Conservation (phyloP, 805 yeast genomes). For the Geotrichum ghanense region DNA sequence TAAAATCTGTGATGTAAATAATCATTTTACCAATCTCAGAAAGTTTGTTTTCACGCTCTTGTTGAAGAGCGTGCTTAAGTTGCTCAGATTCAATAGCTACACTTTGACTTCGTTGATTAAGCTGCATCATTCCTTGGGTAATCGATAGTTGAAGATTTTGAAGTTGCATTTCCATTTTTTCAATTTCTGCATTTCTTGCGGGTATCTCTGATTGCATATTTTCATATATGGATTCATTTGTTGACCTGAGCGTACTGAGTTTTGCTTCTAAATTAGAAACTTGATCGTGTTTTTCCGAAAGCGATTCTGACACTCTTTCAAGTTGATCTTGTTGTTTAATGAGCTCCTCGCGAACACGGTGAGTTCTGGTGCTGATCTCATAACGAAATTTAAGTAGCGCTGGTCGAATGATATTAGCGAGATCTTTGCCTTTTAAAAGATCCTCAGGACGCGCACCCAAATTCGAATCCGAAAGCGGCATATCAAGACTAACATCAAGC, state of each 20-base stretch:
- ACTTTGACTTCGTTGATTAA: slow-evolving; percentile 39
- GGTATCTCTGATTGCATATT: slow-evolving; percentile 41
- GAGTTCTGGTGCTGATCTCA: slow-evolving; percentile 34
- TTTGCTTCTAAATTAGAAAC: slow-evolving; percentile 48
- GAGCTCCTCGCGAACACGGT: slow-evolving; percentile 43
- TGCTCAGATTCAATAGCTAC: slow-evolving; percentile 43
- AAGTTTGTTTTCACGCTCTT: slow-evolving; percentile 38
- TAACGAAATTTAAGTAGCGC: slow-evolving; percentile 36
- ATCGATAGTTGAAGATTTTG: slow-evolving; percentile 37
- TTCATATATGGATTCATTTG: slow-evolving; percentile 45
- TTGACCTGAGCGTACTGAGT: slow-evolving; percentile 39
- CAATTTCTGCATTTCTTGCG: slow-evolving; percentile 51
- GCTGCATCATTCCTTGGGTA: slow-evolving; percentile 38
- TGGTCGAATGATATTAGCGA: slow-evolving; percentile 27
- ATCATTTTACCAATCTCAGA: slow-evolving; percentile 46
- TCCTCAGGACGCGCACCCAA: slow-evolving; percentile 37
- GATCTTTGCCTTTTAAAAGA: slow-evolving; percentile 28
- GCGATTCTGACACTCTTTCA: slow-evolving; percentile 43
- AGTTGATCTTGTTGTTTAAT: slow-evolving; percentile 47
- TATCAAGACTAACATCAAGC: slow-evolving; percentile 33
- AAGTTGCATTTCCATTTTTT: slow-evolving; percentile 48
- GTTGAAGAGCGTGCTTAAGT: slow-evolving; percentile 34
- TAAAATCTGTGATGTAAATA: slow-evolving; percentile 50
- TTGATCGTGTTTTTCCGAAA: slow-evolving; percentile 45
- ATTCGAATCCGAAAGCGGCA: slow-evolving; percentile 31